A percentile compares a stretch with the other conserved stretches of the same genome.
Evolutionary conservation across 163 green algal species (phyloP).

Genomic region (Chloromonas sp.): DNA sequence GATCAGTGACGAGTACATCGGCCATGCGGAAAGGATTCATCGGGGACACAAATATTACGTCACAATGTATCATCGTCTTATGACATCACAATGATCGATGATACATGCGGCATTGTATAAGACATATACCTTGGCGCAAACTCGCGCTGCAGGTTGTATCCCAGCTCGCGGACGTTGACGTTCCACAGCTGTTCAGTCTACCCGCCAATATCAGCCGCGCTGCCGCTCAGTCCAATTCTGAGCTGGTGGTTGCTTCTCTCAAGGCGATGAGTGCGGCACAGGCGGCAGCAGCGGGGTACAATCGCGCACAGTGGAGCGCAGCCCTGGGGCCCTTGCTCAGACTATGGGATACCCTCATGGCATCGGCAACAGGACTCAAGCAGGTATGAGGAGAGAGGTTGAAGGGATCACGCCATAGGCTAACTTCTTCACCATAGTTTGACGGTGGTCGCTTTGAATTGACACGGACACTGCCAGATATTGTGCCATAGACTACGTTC

Average conservation of each 20-base stretch:
- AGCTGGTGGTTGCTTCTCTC: slow-evolving; percentile 17
- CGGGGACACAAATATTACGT: too few species aligned
- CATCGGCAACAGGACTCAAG: slow-evolving; percentile 1
- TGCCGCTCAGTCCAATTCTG: slow-evolving; percentile 27
- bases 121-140: too few species aligned
- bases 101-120: too few species aligned
- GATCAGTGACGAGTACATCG: too few species aligned
- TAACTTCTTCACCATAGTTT: too few species aligned
- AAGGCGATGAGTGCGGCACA: slow-evolving; percentile 34
- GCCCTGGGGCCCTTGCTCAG: slow-evolving; percentile 57
- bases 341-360: slow-evolving; percentile 59
- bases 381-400: not conserved
- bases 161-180: slow-evolving; percentile 51
- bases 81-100: too few species aligned
- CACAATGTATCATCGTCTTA: too few species aligned
- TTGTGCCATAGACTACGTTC: too few species aligned
- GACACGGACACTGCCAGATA: too few species aligned
- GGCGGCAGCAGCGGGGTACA: slow-evolving; percentile 31
- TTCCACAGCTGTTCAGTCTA: slow-evolving; percentile 61
- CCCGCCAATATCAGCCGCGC: slow-evolving; percentile 67
- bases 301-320: slow-evolving; percentile 37
- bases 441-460: too few species aligned
- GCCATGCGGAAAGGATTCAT: too few species aligned
- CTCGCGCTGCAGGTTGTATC: slow-evolving; percentile 16
- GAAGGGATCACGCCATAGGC: too few species aligned